Evolutionary conservation across 257 asterid genomes (phyloP).

Genomic region (Parsonsia alboflavescens): DNA sequence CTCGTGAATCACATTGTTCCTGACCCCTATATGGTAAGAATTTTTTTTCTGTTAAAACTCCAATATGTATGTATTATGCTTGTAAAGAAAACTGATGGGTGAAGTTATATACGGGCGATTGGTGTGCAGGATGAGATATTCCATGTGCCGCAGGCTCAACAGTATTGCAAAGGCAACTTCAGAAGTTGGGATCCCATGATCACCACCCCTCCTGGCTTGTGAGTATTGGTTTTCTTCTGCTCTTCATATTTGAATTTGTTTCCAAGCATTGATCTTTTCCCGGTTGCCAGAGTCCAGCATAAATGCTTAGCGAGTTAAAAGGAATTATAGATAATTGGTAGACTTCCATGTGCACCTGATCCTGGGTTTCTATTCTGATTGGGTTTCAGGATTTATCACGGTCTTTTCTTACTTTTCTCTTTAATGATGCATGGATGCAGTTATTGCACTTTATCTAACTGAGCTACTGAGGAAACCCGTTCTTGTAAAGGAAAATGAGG

Average conservation of each 20-base stretch:
- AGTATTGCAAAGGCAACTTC: constrained; percentile 79
- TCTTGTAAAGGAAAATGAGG: not conserved
- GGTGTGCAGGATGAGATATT: constrained; percentile 88
- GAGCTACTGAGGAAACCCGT: not conserved
- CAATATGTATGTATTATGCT: not conserved
- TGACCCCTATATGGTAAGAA: constrained; percentile 79
- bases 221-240: constrained; percentile 26
- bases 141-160: constrained; percentile 83
- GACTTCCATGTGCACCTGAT: not conserved
- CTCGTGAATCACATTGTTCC: constrained; percentile 75
- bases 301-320: not conserved
- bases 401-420: not conserved
- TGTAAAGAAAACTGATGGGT: constrained; percentile 13
- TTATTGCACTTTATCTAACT: not conserved
- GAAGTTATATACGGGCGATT: constrained; percentile 5
- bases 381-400: not conserved
- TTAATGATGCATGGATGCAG: not conserved
- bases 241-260: constrained; percentile 3
- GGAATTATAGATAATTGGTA: not conserved
- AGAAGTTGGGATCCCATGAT: constrained; percentile 96
- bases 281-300: not conserved
- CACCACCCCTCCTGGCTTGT: constrained; percentile 99
- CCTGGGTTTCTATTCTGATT: not conserved
- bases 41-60: not conserved
- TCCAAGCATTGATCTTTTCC: not conserved